A percentile compares a stretch with the other conserved stretches of the same genome.
Evolutionary conservation across 1,284 basidiomycete genomes (phyloP).

Genomic region (Ustilago bromivora): DNA sequence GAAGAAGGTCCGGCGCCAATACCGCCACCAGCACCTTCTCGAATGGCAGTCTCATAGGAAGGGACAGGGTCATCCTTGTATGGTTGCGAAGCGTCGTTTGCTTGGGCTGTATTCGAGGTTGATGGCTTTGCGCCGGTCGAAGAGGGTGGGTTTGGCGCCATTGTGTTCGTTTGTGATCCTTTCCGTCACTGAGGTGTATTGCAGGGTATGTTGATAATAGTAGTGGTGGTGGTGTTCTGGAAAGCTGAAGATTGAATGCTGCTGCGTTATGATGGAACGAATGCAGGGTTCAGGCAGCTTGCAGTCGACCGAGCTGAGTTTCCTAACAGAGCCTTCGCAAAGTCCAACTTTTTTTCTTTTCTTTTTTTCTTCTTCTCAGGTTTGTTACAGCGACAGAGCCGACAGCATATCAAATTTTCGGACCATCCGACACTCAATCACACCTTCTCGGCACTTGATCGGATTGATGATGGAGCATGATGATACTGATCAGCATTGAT

Average conservation of each 20-base stretch:
- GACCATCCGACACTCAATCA: neutral
- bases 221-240: neutral
- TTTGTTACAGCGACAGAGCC: neutral
- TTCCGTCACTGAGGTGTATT: neutral
- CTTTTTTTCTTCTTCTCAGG: neutral
- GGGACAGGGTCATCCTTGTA: slow-evolving; percentile 44
- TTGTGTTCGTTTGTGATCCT: neutral
- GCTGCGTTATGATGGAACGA: slow-evolving; percentile 5
- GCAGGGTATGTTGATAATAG: neutral
- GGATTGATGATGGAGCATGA: too few relatives aligned
- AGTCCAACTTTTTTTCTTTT: neutral
- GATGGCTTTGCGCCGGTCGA: slow-evolving; percentile 6
- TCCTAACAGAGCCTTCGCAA: slow-evolving; percentile 5
- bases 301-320: neutral
- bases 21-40: slow-evolving; percentile 35
- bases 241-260: neutral
- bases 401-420: neutral
- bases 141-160: slow-evolving; percentile 1
- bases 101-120: neutral
- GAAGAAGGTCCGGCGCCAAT: slow-evolving; percentile 28
- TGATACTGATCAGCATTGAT: neutral
- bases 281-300: slow-evolving; percentile 22
- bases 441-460: neutral
- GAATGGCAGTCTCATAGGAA: slow-evolving; percentile 49
- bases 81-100: neutral